phyloP scores from a whole-genome alignment of 495 filamentous ascomycete genomes.

The Penicillium lividum region DNA sequence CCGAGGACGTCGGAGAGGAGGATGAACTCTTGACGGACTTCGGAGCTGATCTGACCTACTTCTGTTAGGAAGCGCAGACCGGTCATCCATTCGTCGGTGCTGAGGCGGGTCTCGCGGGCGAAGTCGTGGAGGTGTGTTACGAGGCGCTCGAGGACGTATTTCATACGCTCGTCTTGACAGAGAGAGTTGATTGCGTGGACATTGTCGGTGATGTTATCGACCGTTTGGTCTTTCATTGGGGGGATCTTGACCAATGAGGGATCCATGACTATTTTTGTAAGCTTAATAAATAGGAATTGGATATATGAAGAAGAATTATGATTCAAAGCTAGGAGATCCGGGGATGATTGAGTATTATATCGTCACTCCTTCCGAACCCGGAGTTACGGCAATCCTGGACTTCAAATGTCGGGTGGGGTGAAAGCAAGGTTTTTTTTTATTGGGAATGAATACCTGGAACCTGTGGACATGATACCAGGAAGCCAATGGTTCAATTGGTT shows the following conservation, averaged over 20 bases:
- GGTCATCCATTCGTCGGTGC: slow-evolving; percentile 77
- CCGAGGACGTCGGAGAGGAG: slow-evolving; percentile 90
- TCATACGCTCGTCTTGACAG: slow-evolving; percentile 62
- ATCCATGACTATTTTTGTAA: slow-evolving; percentile 43
- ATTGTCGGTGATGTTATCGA: slow-evolving; percentile 83
- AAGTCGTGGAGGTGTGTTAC: slow-evolving; percentile 84
- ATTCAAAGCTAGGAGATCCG: slow-evolving; percentile 6
- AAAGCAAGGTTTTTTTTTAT: background rate
- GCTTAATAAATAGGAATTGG: background rate
- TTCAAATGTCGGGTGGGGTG: slow-evolving; percentile 5
- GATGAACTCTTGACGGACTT: slow-evolving; percentile 88
- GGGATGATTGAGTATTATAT: slow-evolving; percentile 10
- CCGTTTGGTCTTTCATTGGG: slow-evolving; percentile 70
- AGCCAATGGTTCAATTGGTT: background rate
- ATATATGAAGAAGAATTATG: slow-evolving; percentile 5
- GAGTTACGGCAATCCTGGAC: slow-evolving; percentile 11
- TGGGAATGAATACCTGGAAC: background rate
- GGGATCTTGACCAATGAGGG: slow-evolving; percentile 54
- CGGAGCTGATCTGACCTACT: slow-evolving; percentile 71
- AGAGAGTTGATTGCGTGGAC: slow-evolving; percentile 73
- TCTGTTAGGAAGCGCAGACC: slow-evolving; percentile 69
- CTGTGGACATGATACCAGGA: background rate
- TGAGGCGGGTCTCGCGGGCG: slow-evolving; percentile 76
- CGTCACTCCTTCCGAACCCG: background rate
- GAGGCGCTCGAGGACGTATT: slow-evolving; percentile 71